Base-by-base conservation (phyloP, 2,329 filamentous ascomycete genomes). In the Zymoseptoria pseudotritici region DNA sequence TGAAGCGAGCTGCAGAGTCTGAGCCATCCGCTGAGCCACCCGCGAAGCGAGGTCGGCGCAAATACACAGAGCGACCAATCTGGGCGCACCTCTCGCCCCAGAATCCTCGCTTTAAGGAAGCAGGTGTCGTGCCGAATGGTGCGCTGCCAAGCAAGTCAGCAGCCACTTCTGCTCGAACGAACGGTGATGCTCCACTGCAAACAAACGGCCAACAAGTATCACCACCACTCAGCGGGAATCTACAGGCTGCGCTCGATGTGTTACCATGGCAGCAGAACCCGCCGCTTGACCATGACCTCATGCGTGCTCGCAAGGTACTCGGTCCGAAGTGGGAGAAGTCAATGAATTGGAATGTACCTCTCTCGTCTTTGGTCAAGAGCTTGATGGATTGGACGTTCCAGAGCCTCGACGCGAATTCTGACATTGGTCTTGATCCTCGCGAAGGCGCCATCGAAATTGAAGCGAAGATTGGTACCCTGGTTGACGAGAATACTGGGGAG, bases 381-480 rank as follows among this genome's bases (percentile, higher is more conserved):
- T 65, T 72, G 2, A 59, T 62, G 29, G 68, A 72, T 55, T 72
- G 70, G 70, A 63, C 72, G 1, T 67, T 59, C 22, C 20, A 54
- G 17, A 57, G 67, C 3, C 61, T 73, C 3, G 50, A 61, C 11
- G 19, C 61, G 29, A 61, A 68, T 20, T 20, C 82, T n/a, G 84
- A 89, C 65, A 75, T 85, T 56, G 78, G 77, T 10, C 80, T 86
- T 1, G 76, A 81, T 58, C 77, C 80, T 10, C 81, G 83, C 17
- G 85, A 85, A 6, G 87, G 91, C 13, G 83, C 90, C 61, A 86
- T 97, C 57, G 94, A 99, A 75, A 89, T 99, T 58, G 94, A 99
- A 76, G 94, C 91, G 9, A 97, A 97, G 74, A 80, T 97, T 54
- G 94, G 94, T 19, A 87, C 86, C 24, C 80, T 97, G 13, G 83